Conservation (phyloP, 108 stramenopile species). For the Skeletonema menzelii region DNA sequence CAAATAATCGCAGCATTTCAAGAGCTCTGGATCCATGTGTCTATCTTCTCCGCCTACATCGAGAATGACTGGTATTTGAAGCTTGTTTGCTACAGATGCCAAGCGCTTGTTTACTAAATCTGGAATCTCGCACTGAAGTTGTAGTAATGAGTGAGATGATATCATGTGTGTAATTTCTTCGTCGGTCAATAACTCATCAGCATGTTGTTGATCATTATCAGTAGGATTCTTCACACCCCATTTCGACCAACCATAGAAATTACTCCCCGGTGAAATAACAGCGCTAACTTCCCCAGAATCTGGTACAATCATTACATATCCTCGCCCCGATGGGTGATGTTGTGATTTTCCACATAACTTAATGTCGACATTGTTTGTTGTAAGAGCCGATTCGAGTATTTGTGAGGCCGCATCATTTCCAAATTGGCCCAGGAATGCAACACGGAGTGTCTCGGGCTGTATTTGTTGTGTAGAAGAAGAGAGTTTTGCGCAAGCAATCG, state of each 20-base stretch:
- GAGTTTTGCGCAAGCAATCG: conserved; percentile 68
- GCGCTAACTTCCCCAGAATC: conserved; percentile 71
- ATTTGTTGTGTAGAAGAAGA: background rate
- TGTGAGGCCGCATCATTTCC: conserved; percentile 63
- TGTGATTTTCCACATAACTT: conserved; percentile 39
- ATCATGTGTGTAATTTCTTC: conserved; percentile 37
- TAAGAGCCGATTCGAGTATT: conserved; percentile 44
- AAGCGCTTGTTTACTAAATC: conserved; percentile 67
- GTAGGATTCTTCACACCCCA: conserved; percentile 35
- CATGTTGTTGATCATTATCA: background rate
- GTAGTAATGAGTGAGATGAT: conserved; percentile 21
- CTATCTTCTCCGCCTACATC: conserved; percentile 85
- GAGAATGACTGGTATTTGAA: conserved; percentile 54
- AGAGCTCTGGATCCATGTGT: conserved; percentile 48
- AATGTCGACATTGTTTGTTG: conserved; percentile 47
- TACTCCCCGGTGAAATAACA: conserved; percentile 78
- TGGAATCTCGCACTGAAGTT: conserved; percentile 82
- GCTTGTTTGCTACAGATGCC: conserved; percentile 44
- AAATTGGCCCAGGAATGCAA: conserved; percentile 70
- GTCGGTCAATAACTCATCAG: conserved; percentile 16
- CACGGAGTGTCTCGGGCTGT: conserved; percentile 6
- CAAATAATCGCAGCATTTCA: conserved; percentile 66
- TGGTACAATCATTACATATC: conserved; percentile 70
- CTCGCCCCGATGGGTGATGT: conserved; percentile 63
- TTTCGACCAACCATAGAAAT: conserved; percentile 60